These are phyloP conservation scores for Globisporangium cylindrosporum DNA, from an alignment of 352 stramenopile genomes.

Conservation along the genomic window DNA sequence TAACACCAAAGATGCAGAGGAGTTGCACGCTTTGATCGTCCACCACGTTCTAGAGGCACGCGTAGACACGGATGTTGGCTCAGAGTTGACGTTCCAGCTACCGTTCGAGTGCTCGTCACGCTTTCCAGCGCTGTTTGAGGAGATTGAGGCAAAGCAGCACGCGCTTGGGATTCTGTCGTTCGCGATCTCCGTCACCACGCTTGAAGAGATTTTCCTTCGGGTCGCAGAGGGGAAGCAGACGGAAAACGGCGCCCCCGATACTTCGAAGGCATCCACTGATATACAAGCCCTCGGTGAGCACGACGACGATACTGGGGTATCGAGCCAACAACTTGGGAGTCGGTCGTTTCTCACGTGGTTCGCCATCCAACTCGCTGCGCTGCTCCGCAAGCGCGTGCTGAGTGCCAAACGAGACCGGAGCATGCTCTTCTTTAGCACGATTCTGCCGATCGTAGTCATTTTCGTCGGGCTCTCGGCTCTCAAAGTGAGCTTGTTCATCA, in stretches of 20 bases:
- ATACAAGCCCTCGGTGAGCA: neutral
- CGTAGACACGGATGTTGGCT: conserved; percentile 60
- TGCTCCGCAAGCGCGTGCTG: conserved; percentile 56
- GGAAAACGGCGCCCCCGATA: neutral
- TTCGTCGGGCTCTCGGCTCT: conserved; percentile 60
- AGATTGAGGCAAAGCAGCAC: conserved; percentile 45
- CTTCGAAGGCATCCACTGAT: neutral
- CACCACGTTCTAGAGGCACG: conserved; percentile 34
- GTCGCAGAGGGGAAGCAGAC: conserved; percentile 45
- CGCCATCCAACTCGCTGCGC: conserved; percentile 43
- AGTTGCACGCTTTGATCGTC: conserved; percentile 25
- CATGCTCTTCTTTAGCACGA: conserved; percentile 71
- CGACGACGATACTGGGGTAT: neutral
- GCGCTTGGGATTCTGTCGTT: conserved; percentile 53
- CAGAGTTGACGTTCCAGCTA: conserved; percentile 77
- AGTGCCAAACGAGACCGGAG: conserved; percentile 56
- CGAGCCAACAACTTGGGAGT: neutral
- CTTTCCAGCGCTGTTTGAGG: conserved; percentile 76
- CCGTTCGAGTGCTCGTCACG: conserved; percentile 47
- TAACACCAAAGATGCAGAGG: neutral
- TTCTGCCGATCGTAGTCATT: conserved; percentile 70
- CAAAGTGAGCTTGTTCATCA: conserved; percentile 43
- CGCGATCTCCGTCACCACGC: conserved; percentile 77
- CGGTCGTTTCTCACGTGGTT: conserved; percentile 21
- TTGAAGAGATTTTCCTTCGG: conserved; percentile 90